Percentiles rank a stretch among this genome's conserved stretches.
These are phyloP conservation scores for Psilocybe tampanensis DNA, from an alignment of 768 basidiomycete species.

Conservation along the genomic window DNA sequence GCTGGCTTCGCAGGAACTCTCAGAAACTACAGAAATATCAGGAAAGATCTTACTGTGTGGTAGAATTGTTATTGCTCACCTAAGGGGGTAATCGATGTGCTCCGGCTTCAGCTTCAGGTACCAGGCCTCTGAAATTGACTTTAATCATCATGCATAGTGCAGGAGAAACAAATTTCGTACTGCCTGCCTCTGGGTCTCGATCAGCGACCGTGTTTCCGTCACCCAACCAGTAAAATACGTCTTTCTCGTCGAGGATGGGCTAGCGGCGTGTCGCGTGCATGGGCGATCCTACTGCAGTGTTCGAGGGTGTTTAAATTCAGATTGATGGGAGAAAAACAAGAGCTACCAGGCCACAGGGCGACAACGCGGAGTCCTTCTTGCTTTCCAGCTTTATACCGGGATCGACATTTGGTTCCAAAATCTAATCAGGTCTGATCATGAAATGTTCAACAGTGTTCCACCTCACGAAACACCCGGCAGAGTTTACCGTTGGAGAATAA, in stretches of 20 bases:
- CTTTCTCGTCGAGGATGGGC: constrained; percentile 64
- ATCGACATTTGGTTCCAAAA: constrained; percentile 56
- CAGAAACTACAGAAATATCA: too few relatives aligned
- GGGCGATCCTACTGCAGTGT: constrained; percentile 46
- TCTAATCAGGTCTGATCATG: constrained; percentile 49
- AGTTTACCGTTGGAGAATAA: constrained; percentile 47
- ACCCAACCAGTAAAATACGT: constrained; percentile 62
- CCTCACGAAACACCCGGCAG: not conserved
- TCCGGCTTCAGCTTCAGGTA: constrained; percentile 43
- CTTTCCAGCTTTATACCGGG: constrained; percentile 67
- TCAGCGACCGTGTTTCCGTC: constrained; percentile 61
- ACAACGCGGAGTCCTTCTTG: constrained; percentile 60
- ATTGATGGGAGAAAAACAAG: not conserved
- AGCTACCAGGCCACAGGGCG: constrained; percentile 61
- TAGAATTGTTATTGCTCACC: too few relatives aligned
- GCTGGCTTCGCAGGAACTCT: too few relatives aligned
- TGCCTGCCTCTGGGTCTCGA: constrained; percentile 32
- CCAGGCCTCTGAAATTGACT: constrained; percentile 42
- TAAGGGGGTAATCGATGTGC: constrained; percentile 48
- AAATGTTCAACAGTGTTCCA: not conserved
- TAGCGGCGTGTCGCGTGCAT: constrained; percentile 51
- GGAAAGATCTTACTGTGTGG: too few relatives aligned
- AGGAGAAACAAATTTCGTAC: constrained; percentile 20
- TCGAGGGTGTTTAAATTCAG: too few relatives aligned
- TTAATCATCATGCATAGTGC: not conserved